phyloP scores from a whole-genome alignment of 2,329 filamentous ascomycete species.

The Thielaviopsis populi region DNA sequence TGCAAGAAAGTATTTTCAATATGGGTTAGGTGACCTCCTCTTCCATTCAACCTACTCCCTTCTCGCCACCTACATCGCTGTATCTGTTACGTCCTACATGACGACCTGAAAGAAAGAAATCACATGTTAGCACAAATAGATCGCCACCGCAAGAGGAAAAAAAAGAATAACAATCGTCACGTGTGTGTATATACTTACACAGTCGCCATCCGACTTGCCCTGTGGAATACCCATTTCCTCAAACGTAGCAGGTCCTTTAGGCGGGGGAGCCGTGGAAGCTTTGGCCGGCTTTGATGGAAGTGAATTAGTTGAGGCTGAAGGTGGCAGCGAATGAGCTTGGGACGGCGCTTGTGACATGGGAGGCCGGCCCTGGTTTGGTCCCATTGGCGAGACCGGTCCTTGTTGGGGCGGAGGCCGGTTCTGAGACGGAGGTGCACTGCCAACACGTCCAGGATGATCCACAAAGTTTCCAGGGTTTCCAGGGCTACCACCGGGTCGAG shows the following conservation, averaged over 20 bases:
- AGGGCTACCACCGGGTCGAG: constrained; percentile 20
- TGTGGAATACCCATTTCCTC: constrained; percentile 94
- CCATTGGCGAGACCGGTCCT: constrained; percentile 19
- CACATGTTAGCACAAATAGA: background rate
- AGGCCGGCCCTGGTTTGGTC: constrained; percentile 20
- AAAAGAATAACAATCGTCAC: background rate
- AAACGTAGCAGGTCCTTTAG: constrained; percentile 83
- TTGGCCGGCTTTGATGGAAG: constrained; percentile 27
- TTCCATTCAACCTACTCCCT: background rate
- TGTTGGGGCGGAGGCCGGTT: constrained; percentile 6
- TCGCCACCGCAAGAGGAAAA: background rate
- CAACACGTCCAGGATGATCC: constrained; percentile 22
- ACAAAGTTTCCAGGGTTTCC: constrained; percentile 19
- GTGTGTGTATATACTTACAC: constrained; percentile 43
- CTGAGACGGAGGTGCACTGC: constrained; percentile 26
- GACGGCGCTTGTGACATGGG: constrained; percentile 21
- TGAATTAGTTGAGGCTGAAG: constrained; percentile 17
- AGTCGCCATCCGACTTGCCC: constrained; percentile 73
- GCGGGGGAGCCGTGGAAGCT: constrained; percentile 32
- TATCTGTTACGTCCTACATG: background rate
- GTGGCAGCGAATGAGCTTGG: constrained; percentile 5
- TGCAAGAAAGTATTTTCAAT: background rate
- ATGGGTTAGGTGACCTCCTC: background rate
- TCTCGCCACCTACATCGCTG: background rate
- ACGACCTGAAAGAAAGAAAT: background rate